Evolutionary conservation across 192 early-diverging fungal genomes (phyloP), one percentile per base, ranked within the genome.

Genomic region (Phycomyces nitens): DNA sequence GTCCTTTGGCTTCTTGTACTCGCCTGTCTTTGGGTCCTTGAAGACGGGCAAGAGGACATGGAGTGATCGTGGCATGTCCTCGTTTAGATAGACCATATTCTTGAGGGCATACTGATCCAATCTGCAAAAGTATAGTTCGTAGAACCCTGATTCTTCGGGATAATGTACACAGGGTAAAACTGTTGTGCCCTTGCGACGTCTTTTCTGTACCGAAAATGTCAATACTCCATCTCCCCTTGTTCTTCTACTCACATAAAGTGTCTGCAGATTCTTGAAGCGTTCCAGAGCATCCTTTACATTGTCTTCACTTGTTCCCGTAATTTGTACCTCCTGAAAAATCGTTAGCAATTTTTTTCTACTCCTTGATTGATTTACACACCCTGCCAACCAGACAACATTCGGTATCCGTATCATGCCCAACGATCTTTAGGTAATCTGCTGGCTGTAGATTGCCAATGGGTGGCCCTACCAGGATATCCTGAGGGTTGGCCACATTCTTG

Each of bases 361-460:
- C 42, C 49, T 18, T 27, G 29, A 12, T 5, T 21, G 24, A 29
- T 4, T 12, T 29, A 34, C 18, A 53, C 38, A 52, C 50, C 26
- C 62, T 26, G 21, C 56, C 22, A 23, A 51, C 18, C 16, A 58
- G 40, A 7, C 23, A 50, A 21, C 68, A 69, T 20, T 69, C 54
- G 6, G 68, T 69, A 1, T 40, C 54, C 1, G 68, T 69, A n/a
- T 62, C 68, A 12, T 55, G 49, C 21, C 56, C 68, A 49, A 69
- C 42, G 3, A 63, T n/a, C 16, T 34, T n/a, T 5, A 69, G 47
- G 51, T 52, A 69, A 52, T 69, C 56, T 2, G 24, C 16, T 3
- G 42, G 42, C 18, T 63, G 59, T 15, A 23, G 50, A 29, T 40
- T 51, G 26, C 29, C 34, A 9, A 21, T 26, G 5, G 53, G 27